Conservation (phyloP, 1,139 yeast species). For the Hyphopichia buzzinii region DNA sequence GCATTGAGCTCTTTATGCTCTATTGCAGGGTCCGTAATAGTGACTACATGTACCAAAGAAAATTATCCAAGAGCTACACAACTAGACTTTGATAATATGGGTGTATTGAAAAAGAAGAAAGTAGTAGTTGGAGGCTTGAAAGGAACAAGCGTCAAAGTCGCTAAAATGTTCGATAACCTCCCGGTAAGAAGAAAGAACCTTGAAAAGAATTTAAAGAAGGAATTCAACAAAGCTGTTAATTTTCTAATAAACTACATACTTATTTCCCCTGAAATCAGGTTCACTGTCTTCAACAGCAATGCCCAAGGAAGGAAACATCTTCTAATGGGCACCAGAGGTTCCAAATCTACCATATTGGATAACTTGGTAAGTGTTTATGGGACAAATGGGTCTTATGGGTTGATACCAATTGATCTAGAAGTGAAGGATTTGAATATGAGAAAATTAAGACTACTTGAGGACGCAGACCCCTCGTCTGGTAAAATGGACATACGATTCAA, state of each 20-base stretch:
- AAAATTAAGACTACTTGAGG: constrained; percentile 12
- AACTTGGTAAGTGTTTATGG: constrained; percentile 74
- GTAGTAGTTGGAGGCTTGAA: constrained; percentile 48
- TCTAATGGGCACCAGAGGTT: constrained; percentile 51
- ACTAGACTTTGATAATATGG: constrained; percentile 53
- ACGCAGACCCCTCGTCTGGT: constrained; percentile 10
- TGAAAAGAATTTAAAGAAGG: constrained; percentile 63
- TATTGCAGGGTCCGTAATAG: constrained; percentile 45
- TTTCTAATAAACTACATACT: constrained; percentile 70
- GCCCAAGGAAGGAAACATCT: constrained; percentile 48
- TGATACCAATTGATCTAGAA: constrained; percentile 45
- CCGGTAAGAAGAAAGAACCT: constrained; percentile 79
- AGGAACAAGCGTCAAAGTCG: constrained; percentile 59
- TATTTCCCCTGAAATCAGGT: constrained; percentile 54
- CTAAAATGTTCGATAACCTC: constrained; percentile 55
- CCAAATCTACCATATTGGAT: constrained; percentile 32
- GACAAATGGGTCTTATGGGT: constrained; percentile 55
- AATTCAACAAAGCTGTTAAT: constrained; percentile 63
- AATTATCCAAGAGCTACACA: constrained; percentile 57
- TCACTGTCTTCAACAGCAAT: constrained; percentile 55
- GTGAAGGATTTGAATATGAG: constrained; percentile 19
- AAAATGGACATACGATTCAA: constrained; percentile 26
- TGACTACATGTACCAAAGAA: constrained; percentile 53
- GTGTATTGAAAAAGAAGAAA: constrained; percentile 37
- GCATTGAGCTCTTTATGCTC: constrained; percentile 75